Conservation (phyloP, 148 eudicot genomes). For the Bassia scoparia region DNA sequence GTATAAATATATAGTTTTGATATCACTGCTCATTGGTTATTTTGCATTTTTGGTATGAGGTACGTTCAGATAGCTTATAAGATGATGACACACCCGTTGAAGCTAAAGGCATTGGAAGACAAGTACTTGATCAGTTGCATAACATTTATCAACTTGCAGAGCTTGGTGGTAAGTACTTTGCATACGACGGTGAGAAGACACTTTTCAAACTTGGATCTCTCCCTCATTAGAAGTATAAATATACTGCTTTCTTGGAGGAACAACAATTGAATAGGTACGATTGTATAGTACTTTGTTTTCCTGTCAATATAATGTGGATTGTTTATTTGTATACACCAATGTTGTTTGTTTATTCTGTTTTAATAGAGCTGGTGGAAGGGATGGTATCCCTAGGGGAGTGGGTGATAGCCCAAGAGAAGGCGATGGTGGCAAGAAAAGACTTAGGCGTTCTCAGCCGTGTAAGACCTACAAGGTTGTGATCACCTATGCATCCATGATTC, state of each 20-base stretch:
- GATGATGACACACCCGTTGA: slow-evolving; percentile 48
- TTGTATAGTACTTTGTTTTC: neutral
- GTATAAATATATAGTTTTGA: neutral
- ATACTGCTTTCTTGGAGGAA: neutral
- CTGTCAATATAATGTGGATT: too few species aligned
- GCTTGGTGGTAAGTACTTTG: slow-evolving; percentile 45
- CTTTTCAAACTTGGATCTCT: neutral
- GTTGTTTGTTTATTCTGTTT: neutral
- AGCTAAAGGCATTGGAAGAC: slow-evolving; percentile 46
- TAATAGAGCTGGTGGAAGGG: slow-evolving; percentile 8
- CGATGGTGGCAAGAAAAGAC: slow-evolving; percentile 36
- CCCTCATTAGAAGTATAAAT: neutral
- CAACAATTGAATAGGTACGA: neutral
- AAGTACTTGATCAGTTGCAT: slow-evolving; percentile 54
- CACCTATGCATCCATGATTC: slow-evolving; percentile 48
- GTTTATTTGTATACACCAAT: too few species aligned
- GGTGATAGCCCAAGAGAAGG: slow-evolving; percentile 31
- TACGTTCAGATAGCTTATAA: slow-evolving; percentile 14
- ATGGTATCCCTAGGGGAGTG: too few species aligned
- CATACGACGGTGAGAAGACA: neutral
- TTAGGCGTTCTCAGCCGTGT: slow-evolving; percentile 25
- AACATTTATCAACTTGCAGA: slow-evolving; percentile 69
- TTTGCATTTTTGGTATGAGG: neutral
- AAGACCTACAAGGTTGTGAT: slow-evolving; percentile 44
- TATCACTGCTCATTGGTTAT: neutral